These are phyloP conservation scores for Skeletonema grethae DNA, from an alignment of 108 stramenopile species.

Conservation along the genomic window DNA sequence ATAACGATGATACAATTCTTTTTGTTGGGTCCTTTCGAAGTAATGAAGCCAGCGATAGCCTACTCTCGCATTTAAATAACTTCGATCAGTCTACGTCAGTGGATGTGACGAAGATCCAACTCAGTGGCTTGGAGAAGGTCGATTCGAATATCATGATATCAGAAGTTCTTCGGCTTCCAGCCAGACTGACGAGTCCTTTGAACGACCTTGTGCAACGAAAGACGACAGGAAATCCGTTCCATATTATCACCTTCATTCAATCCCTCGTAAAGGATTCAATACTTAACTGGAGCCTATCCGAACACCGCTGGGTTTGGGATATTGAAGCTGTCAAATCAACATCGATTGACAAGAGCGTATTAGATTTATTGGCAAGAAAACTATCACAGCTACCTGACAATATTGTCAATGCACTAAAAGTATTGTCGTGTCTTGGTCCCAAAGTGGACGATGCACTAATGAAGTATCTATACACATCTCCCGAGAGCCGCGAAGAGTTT, in stretches of 20 bases:
- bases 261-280: conserved; percentile 12
- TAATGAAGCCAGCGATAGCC: neutral
- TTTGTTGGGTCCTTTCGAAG: neutral
- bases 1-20: neutral
- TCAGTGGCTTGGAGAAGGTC: neutral
- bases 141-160: conserved; percentile 12
- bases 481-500: neutral
- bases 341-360: conserved; percentile 5
- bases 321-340: conserved; percentile 4
- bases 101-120: neutral
- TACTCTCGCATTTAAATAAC: neutral
- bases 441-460: conserved; percentile 7
- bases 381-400: neutral
- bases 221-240: conserved; percentile 25
- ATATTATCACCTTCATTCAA: conserved; percentile 11
- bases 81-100: neutral
- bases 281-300: conserved; percentile 9
- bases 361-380: conserved; percentile 12
- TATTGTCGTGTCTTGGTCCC: conserved; percentile 20
- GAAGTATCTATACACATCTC: neutral
- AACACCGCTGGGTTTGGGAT: conserved; percentile 24
- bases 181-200: conserved; percentile 10
- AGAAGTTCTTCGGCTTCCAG: conserved; percentile 10
- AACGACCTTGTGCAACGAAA: conserved; percentile 15
- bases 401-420: conserved; percentile 2